phyloP scores from a whole-genome alignment of 768 basidiomycete species.

The Kwoniella bestiolae region DNA sequence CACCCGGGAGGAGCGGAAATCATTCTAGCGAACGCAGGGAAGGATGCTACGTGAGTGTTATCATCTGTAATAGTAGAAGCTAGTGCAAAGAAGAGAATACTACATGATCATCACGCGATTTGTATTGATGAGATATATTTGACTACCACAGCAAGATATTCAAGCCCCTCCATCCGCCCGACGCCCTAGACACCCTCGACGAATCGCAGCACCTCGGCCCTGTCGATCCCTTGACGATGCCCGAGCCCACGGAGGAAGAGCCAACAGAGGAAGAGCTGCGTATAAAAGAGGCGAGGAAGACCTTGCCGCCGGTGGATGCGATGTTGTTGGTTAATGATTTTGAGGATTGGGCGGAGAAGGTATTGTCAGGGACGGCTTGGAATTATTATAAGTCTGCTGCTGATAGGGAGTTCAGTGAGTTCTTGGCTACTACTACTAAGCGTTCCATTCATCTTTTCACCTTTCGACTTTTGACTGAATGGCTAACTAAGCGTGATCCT shows the following conservation, averaged over 20 bases:
- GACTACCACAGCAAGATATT: conserved; percentile 47
- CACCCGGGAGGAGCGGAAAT: conserved; percentile 57
- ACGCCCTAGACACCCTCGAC: conserved; percentile 54
- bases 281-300: conserved; percentile 47
- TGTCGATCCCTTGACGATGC: conserved; percentile 56
- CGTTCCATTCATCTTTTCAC: no score
- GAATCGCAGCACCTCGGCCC: conserved; percentile 52
- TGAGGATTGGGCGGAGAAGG: conserved; percentile 57
- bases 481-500: neutral
- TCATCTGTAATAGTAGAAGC: neutral
- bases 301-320: conserved; percentile 49
- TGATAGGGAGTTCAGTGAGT: conserved; percentile 52
- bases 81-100: neutral
- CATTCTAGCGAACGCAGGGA: conserved; percentile 55
- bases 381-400: conserved; percentile 58
- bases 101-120: neutral
- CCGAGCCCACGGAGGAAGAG: conserved; percentile 23
- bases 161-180: conserved; percentile 57
- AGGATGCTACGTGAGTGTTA: conserved; percentile 57
- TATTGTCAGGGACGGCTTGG: conserved; percentile 58
- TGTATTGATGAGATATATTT: neutral
- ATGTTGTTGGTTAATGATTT: conserved; percentile 59
- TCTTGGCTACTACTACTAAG: no score
- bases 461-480: neutral
- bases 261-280: conserved; percentile 56